A percentile compares a stretch with the other conserved stretches of the same genome.
These are phyloP conservation scores for Calonectria multiphialidica DNA, from an alignment of 2,329 filamentous ascomycete species.

Conservation along the genomic window DNA sequence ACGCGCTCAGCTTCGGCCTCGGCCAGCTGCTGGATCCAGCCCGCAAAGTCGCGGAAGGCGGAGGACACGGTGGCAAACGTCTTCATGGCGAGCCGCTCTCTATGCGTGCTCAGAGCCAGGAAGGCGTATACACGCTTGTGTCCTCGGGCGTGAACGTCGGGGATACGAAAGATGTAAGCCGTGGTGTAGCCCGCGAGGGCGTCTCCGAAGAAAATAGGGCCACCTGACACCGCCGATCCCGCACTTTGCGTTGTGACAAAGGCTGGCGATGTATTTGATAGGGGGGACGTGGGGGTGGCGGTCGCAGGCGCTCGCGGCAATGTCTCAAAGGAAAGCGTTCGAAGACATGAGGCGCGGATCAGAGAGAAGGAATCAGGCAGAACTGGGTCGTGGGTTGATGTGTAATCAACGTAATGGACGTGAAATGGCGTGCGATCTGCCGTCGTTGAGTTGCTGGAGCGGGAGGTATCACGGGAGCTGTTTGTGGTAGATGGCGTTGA, in stretches of 20 bases:
- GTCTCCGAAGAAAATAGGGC: slow-evolving; percentile 78
- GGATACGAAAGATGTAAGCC: slow-evolving; percentile 77
- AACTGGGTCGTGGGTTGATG: slow-evolving; percentile 75
- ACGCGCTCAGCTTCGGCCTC: slow-evolving; percentile 72
- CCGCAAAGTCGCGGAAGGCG: slow-evolving; percentile 73
- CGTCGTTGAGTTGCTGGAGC: slow-evolving; percentile 66
- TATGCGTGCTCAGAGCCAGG: slow-evolving; percentile 73
- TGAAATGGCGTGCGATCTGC: slow-evolving; percentile 62
- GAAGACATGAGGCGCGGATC: slow-evolving; percentile 74
- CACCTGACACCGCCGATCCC: slow-evolving; percentile 68
- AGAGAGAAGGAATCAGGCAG: slow-evolving; percentile 74
- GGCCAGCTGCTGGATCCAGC: slow-evolving; percentile 75
- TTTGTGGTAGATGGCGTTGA: slow-evolving; percentile 60
- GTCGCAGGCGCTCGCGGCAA: slow-evolving; percentile 67
- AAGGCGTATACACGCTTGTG: slow-evolving; percentile 79
- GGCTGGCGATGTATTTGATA: slow-evolving; percentile 55
- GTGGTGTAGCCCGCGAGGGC: slow-evolving; percentile 75
- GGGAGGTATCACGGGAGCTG: slow-evolving; percentile 59
- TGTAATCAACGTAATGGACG: slow-evolving; percentile 76
- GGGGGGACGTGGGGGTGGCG: slow-evolving; percentile 53
- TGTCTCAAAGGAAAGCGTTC: slow-evolving; percentile 75
- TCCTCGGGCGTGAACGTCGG: slow-evolving; percentile 75
- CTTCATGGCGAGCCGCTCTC: slow-evolving; percentile 74
- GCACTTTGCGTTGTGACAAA: slow-evolving; percentile 68
- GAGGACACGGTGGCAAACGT: slow-evolving; percentile 72